These are phyloP conservation scores for Chrysosporium keratinophilum DNA, from an alignment of 2,329 filamentous ascomycete genomes.

Conservation along the genomic window DNA sequence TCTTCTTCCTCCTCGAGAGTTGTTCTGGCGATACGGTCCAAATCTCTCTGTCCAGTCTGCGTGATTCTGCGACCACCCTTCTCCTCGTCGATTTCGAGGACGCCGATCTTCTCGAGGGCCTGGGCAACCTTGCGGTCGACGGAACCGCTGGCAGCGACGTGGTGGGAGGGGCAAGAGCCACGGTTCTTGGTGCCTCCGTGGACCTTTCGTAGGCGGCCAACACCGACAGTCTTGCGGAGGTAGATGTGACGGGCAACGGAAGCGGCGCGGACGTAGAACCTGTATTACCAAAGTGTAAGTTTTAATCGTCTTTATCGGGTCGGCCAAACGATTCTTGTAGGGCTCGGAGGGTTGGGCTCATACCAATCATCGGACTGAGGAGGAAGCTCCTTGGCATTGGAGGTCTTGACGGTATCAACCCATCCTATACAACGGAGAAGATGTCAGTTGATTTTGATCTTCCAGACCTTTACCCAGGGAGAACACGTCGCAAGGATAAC, in stretches of 20 bases:
- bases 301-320: neutral
- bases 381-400: conserved; percentile 89
- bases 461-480: neutral
- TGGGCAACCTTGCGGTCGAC: conserved; percentile 98
- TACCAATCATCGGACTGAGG: conserved; percentile 98
- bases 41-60: conserved; percentile 94
- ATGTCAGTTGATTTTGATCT: neutral
- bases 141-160: conserved; percentile 88
- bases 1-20: conserved; percentile 42
- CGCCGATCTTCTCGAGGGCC: conserved; percentile 97
- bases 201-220: conserved; percentile 91
- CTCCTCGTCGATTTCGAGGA: conserved; percentile 94
- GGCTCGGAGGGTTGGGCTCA: conserved; percentile 29
- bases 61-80: conserved; percentile 98
- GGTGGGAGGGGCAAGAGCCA: conserved; percentile 78
- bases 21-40: conserved; percentile 87
- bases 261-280: conserved; percentile 75
- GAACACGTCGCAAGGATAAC: neutral
- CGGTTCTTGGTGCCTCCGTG: conserved; percentile 98
- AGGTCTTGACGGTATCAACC: conserved; percentile 99
- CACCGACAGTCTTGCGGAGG: conserved; percentile 97
- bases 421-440: conserved; percentile 53
- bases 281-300: conserved; percentile 20
- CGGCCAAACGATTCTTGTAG: neutral
- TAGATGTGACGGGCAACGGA: conserved; percentile 97